phyloP scores from a whole-genome alignment of 108 stramenopile genomes.

The Nitzschia inconspicua region DNA sequence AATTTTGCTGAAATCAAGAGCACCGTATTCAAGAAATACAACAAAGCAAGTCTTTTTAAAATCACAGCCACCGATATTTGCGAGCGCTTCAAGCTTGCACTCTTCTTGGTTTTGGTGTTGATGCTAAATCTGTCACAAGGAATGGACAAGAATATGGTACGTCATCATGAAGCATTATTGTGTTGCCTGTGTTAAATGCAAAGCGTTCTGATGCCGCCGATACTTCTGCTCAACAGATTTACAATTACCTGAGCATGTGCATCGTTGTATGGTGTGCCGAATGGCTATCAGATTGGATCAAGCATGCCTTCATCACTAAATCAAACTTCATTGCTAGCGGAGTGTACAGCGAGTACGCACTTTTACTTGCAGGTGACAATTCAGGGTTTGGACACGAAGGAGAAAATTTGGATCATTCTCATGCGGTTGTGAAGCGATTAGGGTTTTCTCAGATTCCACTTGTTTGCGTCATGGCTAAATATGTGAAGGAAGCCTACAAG shows the following conservation, averaged over 20 bases:
- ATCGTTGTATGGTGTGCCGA: slow-evolving; percentile 83
- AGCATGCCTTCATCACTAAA: slow-evolving; percentile 96
- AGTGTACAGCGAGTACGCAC: slow-evolving; percentile 81
- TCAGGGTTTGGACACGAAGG: slow-evolving; percentile 88
- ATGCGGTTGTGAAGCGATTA: slow-evolving; percentile 90
- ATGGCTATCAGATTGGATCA: slow-evolving; percentile 93
- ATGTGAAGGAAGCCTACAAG: slow-evolving; percentile 68
- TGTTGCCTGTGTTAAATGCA: no score
- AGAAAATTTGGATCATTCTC: slow-evolving; percentile 84
- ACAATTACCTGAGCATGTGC: slow-evolving; percentile 68
- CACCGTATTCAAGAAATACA: slow-evolving; percentile 99
- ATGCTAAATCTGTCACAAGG: slow-evolving; percentile 81
- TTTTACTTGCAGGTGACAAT: slow-evolving; percentile 85
- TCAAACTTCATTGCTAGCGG: slow-evolving; percentile 88
- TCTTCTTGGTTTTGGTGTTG: slow-evolving; percentile 75
- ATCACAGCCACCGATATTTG: slow-evolving; percentile 87
- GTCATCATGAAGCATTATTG: no score
- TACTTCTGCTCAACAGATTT: no score
- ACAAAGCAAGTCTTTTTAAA: slow-evolving; percentile 94
- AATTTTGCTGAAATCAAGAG: slow-evolving; percentile 99
- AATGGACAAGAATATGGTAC: slow-evolving; percentile 64
- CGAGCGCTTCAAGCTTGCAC: slow-evolving; percentile 84
- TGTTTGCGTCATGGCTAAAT: slow-evolving; percentile 87
- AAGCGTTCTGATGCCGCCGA: no score
- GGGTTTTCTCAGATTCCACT: slow-evolving; percentile 93